Conservation (phyloP, 78 protist genomes). For the Cyanophora paradoxa region DNA sequence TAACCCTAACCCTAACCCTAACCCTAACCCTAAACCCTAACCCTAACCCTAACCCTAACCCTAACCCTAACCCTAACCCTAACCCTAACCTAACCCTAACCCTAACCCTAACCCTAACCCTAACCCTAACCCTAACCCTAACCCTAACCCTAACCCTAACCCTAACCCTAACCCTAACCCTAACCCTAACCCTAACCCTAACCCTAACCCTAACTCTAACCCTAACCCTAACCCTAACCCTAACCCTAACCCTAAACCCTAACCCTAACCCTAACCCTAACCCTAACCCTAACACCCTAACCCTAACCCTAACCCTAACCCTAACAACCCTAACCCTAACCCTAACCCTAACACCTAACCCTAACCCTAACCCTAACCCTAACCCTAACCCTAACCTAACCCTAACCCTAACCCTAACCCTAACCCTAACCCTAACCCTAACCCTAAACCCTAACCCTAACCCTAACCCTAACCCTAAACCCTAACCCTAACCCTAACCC, state of each 20-base stretch:
- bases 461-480: conserved; percentile 21
- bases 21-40: conserved; percentile 29
- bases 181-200: conserved; percentile 31
- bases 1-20: conserved; percentile 30
- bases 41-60: conserved; percentile 31
- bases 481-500: conserved; percentile 29
- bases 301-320: no score
- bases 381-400: no score
- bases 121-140: conserved; percentile 30
- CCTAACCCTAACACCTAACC: no score
- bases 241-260: conserved; percentile 29
- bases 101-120: conserved; percentile 31
- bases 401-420: no score
- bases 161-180: conserved; percentile 31
- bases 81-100: no score
- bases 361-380: no score
- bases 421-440: neutral
- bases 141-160: conserved; percentile 31
- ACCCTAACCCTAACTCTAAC: no score
- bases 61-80: conserved; percentile 31
- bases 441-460: conserved; percentile 24
- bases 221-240: no score
- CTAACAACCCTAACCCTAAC: no score
- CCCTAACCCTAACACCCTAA: no score
- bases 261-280: conserved; percentile 31